Evolutionary conservation across 208 protist species (phyloP), one percentile per base, ranked within the genome.

Genomic region (Trypanosoma conorhini): DNA sequence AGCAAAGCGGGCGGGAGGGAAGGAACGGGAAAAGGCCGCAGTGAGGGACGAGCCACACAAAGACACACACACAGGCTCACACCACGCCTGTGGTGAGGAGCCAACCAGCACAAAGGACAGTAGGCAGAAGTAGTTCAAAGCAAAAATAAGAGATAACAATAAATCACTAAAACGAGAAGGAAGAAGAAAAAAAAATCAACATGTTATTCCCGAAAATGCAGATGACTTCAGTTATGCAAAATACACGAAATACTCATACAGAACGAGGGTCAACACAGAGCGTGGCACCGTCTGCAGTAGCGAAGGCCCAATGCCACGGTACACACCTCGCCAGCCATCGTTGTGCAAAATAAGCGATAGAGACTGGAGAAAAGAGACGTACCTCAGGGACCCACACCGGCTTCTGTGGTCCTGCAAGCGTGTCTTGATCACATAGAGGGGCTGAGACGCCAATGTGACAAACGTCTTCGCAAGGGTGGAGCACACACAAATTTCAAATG

Each of bases 321-420:
- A 95, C 19, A 94, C 77, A 28, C 79, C 86, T 12, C 42, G 12
- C 8, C 88, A 30, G 7, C 92, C 89, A 54, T 73, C 62, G 1
- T 66, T 81, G 26, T 28, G 35, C 61, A 74, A 87, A 28, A 84
- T 79, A 7, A 85, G 83, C 26, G 57, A 69, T 10, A 67, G 40
- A n/a, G 90, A 77, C 57, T 93, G 87, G 0, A 62, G 33, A 42
- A 97, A 75, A 12, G 80, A 87, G 15, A 77, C 42, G 81, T 97
- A 97, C 50, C 87, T 79, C 38, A 93, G 57, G 17, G 85, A 70
- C 21, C 89, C 92, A 19, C 68, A 51, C 10, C 76, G 72, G 7
- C 85, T 85, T 17, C 92, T 86, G 33, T 95, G 85, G 68, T 97
- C 92, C 69, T 97, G 92, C 55, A 97, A 68, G 3, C 86, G 79